Evolutionary conservation across 371 early-diverging fungal genomes (phyloP).

Genomic region (Capillidium rhysosporum): DNA sequence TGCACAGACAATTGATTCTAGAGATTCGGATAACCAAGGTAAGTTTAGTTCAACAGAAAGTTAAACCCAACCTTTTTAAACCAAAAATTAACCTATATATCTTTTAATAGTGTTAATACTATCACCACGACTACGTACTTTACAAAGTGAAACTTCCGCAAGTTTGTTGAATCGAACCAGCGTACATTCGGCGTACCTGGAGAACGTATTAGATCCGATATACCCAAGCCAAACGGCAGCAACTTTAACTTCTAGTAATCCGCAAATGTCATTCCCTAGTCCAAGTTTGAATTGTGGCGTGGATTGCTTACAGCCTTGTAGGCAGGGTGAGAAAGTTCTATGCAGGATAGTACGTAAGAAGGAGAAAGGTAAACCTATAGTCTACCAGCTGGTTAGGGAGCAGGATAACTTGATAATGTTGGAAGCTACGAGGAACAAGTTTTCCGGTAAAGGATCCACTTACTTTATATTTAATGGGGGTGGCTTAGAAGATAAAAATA

Average conservation of each 20-base stretch:
- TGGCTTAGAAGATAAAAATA: constrained; percentile 8
- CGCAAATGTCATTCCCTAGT: too few species aligned
- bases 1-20: too few species aligned
- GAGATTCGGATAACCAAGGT: too few species aligned
- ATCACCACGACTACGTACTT: too few species aligned
- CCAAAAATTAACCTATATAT: too few species aligned
- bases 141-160: too few species aligned
- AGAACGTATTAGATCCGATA: neutral
- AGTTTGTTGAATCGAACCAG: neutral
- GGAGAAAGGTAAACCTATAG: constrained; percentile 23
- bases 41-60: too few species aligned
- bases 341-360: constrained; percentile 54
- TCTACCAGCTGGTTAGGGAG: constrained; percentile 51
- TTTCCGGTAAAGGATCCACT: constrained; percentile 37
- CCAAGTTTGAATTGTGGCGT: too few species aligned
- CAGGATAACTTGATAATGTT: constrained; percentile 29
- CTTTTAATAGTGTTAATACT: too few species aligned
- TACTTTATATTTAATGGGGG: constrained; percentile 39
- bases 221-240: neutral
- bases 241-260: too few species aligned
- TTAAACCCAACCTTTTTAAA: too few species aligned
- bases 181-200: neutral
- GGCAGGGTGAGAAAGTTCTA: constrained; percentile 44
- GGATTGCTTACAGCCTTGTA: constrained; percentile 22
- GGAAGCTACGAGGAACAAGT: constrained; percentile 42